These are phyloP conservation scores for Fusarium abutilonis DNA, from an alignment of 2,329 filamentous ascomycete genomes.

Conservation along the genomic window DNA sequence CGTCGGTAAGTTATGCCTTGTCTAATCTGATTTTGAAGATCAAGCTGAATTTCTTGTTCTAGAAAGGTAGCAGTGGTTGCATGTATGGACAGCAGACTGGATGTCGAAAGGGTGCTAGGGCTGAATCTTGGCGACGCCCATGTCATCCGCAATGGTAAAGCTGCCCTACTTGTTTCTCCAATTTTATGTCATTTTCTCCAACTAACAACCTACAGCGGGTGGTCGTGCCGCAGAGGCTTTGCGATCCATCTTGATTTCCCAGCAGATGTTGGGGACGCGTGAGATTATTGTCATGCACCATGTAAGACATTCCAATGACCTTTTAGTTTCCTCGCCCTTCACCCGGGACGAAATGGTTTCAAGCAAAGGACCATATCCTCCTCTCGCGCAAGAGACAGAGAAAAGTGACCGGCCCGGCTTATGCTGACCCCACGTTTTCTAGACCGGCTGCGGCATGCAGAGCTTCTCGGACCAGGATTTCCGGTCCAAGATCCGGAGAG, in stretches of 20 bases:
- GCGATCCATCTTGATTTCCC: slow-evolving; percentile 78
- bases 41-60: slow-evolving; percentile 16
- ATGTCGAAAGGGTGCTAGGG: slow-evolving; percentile 71
- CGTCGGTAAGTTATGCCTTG: slow-evolving; percentile 31
- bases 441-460: slow-evolving; percentile 67
- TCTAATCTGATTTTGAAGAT: slow-evolving; percentile 14
- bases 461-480: slow-evolving; percentile 71
- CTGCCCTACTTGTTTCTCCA: background rate
- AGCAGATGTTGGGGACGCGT: slow-evolving; percentile 79
- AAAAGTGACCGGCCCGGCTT: slow-evolving; percentile 32
- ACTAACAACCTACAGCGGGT: slow-evolving; percentile 55
- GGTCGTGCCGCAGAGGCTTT: slow-evolving; percentile 74
- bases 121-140: slow-evolving; percentile 78
- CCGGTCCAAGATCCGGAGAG: slow-evolving; percentile 64
- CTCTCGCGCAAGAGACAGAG: background rate
- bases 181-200: background rate
- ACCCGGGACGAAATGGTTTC: background rate
- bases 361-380: slow-evolving; percentile 3
- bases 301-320: slow-evolving; percentile 39
- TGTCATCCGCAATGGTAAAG: slow-evolving; percentile 73
- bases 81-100: slow-evolving; percentile 83
- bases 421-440: slow-evolving; percentile 27
- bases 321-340: background rate
- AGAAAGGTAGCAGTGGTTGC: slow-evolving; percentile 63
- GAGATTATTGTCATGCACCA: slow-evolving; percentile 82